Evolutionary conservation across 2,329 filamentous ascomycete genomes (phyloP).

Genomic region (Beauveria pseudobassiana): DNA sequence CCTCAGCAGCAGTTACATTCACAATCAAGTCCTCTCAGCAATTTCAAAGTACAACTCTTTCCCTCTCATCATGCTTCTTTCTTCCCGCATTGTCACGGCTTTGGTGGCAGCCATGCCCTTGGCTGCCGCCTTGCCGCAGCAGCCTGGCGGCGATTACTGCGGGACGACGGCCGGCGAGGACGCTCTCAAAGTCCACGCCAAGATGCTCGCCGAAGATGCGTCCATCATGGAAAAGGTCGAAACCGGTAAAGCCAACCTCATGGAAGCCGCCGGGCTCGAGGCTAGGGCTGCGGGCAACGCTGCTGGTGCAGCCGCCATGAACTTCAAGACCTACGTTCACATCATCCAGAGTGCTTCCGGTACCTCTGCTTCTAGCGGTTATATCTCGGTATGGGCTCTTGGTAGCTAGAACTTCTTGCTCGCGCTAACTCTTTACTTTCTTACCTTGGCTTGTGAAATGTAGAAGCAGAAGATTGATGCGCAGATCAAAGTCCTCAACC

Average conservation of each 20-base stretch:
- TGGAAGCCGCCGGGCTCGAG: background rate
- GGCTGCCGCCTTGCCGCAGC: background rate
- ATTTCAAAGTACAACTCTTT: background rate
- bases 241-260: background rate
- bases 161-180: background rate
- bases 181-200: background rate
- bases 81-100: background rate
- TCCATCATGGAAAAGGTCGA: background rate
- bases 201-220: background rate
- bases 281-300: background rate
- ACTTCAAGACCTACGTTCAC: constrained; percentile 1
- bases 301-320: background rate
- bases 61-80: background rate
- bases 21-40: background rate
- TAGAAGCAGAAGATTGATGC: background rate
- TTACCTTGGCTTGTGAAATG: background rate
- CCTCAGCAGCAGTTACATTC: background rate
- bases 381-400: background rate
- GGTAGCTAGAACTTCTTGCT: no score
- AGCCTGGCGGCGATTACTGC: background rate
- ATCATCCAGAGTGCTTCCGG: background rate
- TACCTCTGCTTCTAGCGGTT: background rate
- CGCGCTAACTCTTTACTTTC: no score
- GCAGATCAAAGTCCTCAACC: background rate
- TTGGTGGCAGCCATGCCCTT: background rate